phyloP scores from a whole-genome alignment of 1,284 basidiomycete species.

The Kalmanozyma brasiliensis region DNA sequence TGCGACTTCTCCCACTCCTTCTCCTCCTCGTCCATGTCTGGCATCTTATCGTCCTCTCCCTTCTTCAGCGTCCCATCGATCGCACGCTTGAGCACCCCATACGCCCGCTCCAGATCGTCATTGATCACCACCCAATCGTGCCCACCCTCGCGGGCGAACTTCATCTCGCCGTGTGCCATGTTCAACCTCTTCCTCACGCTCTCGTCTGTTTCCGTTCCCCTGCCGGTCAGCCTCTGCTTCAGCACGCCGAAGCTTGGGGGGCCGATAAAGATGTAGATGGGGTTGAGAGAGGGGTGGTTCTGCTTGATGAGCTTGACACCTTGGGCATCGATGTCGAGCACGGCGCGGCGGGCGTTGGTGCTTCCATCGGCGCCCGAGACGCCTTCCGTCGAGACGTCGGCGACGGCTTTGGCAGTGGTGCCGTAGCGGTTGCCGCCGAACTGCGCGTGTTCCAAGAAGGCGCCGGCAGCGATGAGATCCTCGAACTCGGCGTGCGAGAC shows the following conservation, averaged over 20 bases:
- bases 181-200: constrained; percentile 80
- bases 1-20: constrained; percentile 28
- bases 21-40: constrained; percentile 50
- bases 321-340: constrained; percentile 96
- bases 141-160: constrained; percentile 79
- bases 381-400: constrained; percentile 69
- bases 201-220: constrained; percentile 86
- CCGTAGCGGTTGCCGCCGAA: constrained; percentile 94
- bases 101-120: constrained; percentile 87
- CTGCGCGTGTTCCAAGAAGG: constrained; percentile 75
- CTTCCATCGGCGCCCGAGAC: constrained; percentile 30
- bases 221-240: constrained; percentile 75
- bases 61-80: constrained; percentile 35
- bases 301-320: constrained; percentile 76
- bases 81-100: constrained; percentile 70
- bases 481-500: constrained; percentile 72
- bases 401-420: constrained; percentile 80
- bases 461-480: constrained; percentile 70
- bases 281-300: constrained; percentile 76
- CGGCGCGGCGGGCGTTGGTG: constrained; percentile 76
- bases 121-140: constrained; percentile 92
- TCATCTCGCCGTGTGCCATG: constrained; percentile 84
- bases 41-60: constrained; percentile 51
- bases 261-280: constrained; percentile 91
- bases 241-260: constrained; percentile 77